phyloP scores from a whole-genome alignment of 805 yeast genomes.

The Yarrowia phangngaensis region DNA sequence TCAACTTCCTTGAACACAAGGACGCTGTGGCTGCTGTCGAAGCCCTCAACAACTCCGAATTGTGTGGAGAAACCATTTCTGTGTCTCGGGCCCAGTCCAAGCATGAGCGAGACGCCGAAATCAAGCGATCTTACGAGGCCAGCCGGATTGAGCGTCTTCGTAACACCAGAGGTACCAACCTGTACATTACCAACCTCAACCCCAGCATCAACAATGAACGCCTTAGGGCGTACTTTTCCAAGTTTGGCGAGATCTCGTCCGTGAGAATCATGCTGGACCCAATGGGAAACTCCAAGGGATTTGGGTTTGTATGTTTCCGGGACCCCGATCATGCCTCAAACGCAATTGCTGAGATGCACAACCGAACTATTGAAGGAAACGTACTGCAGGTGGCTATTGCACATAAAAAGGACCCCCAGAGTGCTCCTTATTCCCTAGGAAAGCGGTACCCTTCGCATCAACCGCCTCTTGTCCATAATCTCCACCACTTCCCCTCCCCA shows the following conservation, averaged over 20 bases:
- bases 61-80: slow-evolving; percentile 40
- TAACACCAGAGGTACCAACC: slow-evolving; percentile 62
- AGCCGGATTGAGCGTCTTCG: slow-evolving; percentile 34
- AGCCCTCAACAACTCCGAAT: slow-evolving; percentile 46
- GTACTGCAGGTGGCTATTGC: slow-evolving; percentile 69
- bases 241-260: slow-evolving; percentile 52
- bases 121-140: slow-evolving; percentile 29
- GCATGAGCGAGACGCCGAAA: slow-evolving; percentile 36
- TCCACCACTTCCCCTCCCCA: neutral
- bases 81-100: slow-evolving; percentile 49
- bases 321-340: slow-evolving; percentile 60
- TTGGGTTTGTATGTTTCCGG: slow-evolving; percentile 76
- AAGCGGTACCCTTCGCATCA: slow-evolving; percentile 1
- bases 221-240: slow-evolving; percentile 44
- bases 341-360: slow-evolving; percentile 65
- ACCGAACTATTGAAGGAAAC: slow-evolving; percentile 49
- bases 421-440: slow-evolving; percentile 6
- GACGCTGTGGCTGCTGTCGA: slow-evolving; percentile 48
- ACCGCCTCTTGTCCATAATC: too few species aligned
- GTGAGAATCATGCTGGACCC: slow-evolving; percentile 54
- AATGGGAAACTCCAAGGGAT: slow-evolving; percentile 60
- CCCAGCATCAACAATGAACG: slow-evolving; percentile 53
- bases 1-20: slow-evolving; percentile 46
- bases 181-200: slow-evolving; percentile 66
- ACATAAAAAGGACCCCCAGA: slow-evolving; percentile 48